Evolutionary conservation across 2,329 filamentous ascomycete genomes (phyloP), one percentile per base, ranked within the genome.

Genomic region (Cladophialophora immunda): DNA sequence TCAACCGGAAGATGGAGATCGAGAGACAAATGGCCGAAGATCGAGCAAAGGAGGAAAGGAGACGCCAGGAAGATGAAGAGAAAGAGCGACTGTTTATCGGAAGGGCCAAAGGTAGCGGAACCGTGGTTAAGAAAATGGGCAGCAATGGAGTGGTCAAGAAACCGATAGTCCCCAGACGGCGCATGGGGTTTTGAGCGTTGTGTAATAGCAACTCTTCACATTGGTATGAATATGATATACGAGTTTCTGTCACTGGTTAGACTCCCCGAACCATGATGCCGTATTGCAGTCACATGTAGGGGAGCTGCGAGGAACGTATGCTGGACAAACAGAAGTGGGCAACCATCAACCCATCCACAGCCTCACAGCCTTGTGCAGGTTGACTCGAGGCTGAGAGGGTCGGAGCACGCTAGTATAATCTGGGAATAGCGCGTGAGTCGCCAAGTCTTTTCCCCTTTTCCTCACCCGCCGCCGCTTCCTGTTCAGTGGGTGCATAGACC

Each of bases 21-120:
- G 94, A 97, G 81, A 85, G 91, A 2, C 88, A 97, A 80, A 97
- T 97, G 91, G 93, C 91, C 0, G 89, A 91, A 70, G 94, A 97
- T 76, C 92, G 93, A 77, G 86, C 87, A 65, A 89, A 90, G 70
- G 94, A 97, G 76, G 93, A 93, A 78, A 87, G 87, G 67, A 80
- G 83, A 15, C 79, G 78, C n/a, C 76, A 78, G 4, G 76, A 77
- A 17, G 75, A 80, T 32, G 80, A 80, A 55, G 72, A 76, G 60
- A 77, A 77, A 41, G 79, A 81, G 50, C 59, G 62, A 27, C 34
- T 72, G 30, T 47, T 73, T 36, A 61, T 65, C 41, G 70, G 71
- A 15, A 68, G 58, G 56, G 52, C 41, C 9, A 72, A 70, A 59
- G 64, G 62, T 27, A 61, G 58, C 45, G 60, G 57, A 38, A 59